A percentile compares a stretch with the other conserved stretches of the same genome.
phyloP scores from a whole-genome alignment of 1,284 basidiomycete genomes.

The Farysia itapuensis region DNA sequence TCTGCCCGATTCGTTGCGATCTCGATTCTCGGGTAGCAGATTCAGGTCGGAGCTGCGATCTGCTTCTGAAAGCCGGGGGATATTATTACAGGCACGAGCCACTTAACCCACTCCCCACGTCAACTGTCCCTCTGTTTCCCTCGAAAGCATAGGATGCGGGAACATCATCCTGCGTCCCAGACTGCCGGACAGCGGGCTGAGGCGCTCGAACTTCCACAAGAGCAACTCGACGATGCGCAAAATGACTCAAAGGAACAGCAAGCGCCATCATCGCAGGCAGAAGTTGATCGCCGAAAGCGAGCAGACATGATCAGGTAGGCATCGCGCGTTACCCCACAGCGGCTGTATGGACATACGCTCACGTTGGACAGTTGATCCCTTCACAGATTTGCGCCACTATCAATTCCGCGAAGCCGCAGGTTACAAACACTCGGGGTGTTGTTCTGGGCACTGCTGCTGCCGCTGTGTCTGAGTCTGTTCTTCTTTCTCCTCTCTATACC shows the following conservation, averaged over 20 bases:
- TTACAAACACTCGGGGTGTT: constrained; percentile 68
- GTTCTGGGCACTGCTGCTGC: constrained; percentile 78
- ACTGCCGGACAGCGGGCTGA: constrained; percentile 23
- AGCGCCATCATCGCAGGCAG: not conserved
- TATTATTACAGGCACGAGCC: too few species aligned
- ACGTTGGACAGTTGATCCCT: not conserved
- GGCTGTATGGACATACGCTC: not conserved
- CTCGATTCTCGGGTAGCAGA: too few species aligned
- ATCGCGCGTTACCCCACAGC: not conserved
- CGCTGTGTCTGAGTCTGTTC: constrained; percentile 72
- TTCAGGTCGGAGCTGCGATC: too few species aligned
- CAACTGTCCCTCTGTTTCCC: not conserved
- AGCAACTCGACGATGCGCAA: constrained; percentile 1
- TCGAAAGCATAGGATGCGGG: constrained; percentile 5
- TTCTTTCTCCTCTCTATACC: constrained; percentile 85
- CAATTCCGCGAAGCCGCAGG: constrained; percentile 46
- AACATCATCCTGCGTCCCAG: constrained; percentile 26
- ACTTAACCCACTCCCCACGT: too few species aligned
- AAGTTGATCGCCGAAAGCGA: constrained; percentile 10
- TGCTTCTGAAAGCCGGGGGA: too few species aligned
- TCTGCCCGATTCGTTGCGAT: too few species aligned
- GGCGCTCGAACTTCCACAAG: constrained; percentile 7
- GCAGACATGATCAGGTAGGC: constrained; percentile 24
- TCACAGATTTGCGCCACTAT: constrained; percentile 51
- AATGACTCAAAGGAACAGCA: not conserved